Percentiles rank a stretch among this genome's conserved stretches.
These are phyloP conservation scores for Gentiana macrophylla DNA, from an alignment of 257 asterid genomes.

Conservation along the genomic window DNA sequence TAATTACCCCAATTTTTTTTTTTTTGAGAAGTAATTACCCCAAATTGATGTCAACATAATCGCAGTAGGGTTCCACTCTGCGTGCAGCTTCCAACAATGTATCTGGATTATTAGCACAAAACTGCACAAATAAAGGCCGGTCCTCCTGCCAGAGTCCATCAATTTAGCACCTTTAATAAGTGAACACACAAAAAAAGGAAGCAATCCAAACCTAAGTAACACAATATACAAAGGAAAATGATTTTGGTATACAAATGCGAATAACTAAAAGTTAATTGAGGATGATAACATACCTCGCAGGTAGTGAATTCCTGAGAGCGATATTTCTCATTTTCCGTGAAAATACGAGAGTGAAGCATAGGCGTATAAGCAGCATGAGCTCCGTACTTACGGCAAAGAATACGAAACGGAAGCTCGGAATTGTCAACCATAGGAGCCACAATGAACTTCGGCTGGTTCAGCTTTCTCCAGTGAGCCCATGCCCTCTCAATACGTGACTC, in stretches of 20 bases:
- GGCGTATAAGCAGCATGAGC: conserved; percentile 97
- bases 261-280: no score
- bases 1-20: no score
- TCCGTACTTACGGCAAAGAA: conserved; percentile 91
- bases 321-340: conserved; percentile 62
- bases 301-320: conserved; percentile 81
- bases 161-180: not conserved
- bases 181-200: not conserved
- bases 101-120: conserved; percentile 94
- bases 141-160: conserved; percentile 55
- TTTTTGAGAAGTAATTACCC: no score
- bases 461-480: conserved; percentile 80
- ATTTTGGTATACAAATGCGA: no score
- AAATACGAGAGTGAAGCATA: conserved; percentile 89
- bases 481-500: conserved; percentile 77
- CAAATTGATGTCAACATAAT: conserved; percentile 83
- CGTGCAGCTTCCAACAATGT: conserved; percentile 74
- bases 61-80: conserved; percentile 77
- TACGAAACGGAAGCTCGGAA: conserved; percentile 93
- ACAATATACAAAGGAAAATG: not conserved
- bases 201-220: not conserved
- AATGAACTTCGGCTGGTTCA: conserved; percentile 62
- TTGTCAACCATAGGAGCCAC: conserved; percentile 99
- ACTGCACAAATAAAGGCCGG: conserved; percentile 90
- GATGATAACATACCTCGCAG: conserved; percentile 48